A percentile compares a stretch with the other conserved stretches of the same genome.
These are phyloP conservation scores for Phytophthora hybrid DNA, from an alignment of 352 stramenopile genomes.

Conservation along the genomic window DNA sequence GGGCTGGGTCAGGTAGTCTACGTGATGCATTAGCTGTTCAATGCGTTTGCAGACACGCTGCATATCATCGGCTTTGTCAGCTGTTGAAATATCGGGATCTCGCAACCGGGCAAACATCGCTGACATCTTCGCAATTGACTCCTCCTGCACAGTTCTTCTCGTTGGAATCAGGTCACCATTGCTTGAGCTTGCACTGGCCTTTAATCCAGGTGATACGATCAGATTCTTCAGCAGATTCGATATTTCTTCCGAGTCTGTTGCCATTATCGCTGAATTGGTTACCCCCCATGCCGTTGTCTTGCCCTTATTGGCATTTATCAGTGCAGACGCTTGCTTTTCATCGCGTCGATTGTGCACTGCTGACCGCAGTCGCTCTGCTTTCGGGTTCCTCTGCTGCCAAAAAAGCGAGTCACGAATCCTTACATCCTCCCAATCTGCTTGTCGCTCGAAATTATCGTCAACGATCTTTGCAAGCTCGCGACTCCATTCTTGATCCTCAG, in stretches of 20 bases:
- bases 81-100: not conserved
- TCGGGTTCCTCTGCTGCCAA: not conserved
- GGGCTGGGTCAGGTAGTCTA: not conserved
- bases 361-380: not conserved
- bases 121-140: not conserved
- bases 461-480: not conserved
- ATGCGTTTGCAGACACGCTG: not conserved
- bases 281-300: not conserved
- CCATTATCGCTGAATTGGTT: not conserved
- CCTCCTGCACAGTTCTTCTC: not conserved
- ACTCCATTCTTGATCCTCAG: not conserved
- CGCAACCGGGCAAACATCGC: not conserved
- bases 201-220: not conserved
- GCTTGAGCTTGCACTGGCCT: not conserved
- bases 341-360: not conserved
- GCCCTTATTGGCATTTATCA: not conserved
- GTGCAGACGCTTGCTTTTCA: not conserved
- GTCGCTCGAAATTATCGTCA: not conserved
- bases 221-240: not conserved
- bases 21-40: not conserved
- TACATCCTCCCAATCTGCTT: not conserved
- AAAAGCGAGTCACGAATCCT: not conserved
- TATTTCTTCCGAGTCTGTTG: not conserved
- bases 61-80: not conserved
- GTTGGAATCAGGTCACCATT: not conserved